These are phyloP conservation scores for Aspergillus nanangensis DNA, from an alignment of 495 filamentous ascomycete species.

Conservation along the genomic window DNA sequence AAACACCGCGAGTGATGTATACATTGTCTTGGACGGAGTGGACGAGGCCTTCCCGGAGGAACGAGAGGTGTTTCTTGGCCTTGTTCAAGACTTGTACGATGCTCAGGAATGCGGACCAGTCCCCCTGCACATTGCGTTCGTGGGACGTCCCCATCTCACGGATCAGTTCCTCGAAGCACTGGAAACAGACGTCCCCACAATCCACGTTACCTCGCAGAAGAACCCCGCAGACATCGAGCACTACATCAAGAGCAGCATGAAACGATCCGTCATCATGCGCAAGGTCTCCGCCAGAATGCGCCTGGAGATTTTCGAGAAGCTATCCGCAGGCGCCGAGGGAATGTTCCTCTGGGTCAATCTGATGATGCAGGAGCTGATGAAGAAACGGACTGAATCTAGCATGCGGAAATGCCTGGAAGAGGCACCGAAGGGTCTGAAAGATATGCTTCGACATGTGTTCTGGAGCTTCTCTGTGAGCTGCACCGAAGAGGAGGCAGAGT, in stretches of 20 bases:
- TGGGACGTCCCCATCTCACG: slow-evolving; percentile 26
- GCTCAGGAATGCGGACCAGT: background rate
- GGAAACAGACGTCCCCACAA: slow-evolving; percentile 18
- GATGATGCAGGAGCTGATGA: slow-evolving; percentile 28
- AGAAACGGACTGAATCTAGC: slow-evolving; percentile 16
- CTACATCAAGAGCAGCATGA: slow-evolving; percentile 25
- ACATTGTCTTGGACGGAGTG: slow-evolving; percentile 29
- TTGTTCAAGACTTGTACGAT: slow-evolving; percentile 13
- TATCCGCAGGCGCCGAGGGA: slow-evolving; percentile 26
- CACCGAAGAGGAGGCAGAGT: slow-evolving; percentile 17
- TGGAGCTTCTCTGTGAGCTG: slow-evolving; percentile 17
- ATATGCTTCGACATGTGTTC: slow-evolving; percentile 31
- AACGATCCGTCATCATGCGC: slow-evolving; percentile 17
- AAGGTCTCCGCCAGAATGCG: slow-evolving; percentile 14
- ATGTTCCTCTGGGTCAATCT: slow-evolving; percentile 36
- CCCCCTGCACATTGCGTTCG: slow-evolving; percentile 18
- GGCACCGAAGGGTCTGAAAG: slow-evolving; percentile 22
- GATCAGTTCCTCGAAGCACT: slow-evolving; percentile 19
- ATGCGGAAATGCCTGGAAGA: slow-evolving; percentile 24
- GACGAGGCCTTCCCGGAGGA: slow-evolving; percentile 28
- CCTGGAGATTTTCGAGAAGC: slow-evolving; percentile 21
- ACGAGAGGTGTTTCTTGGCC: slow-evolving; percentile 13
- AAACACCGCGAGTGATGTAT: slow-evolving; percentile 13
- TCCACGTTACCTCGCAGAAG: slow-evolving; percentile 26
- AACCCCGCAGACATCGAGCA: slow-evolving; percentile 25